A percentile compares a stretch with the other conserved stretches of the same genome.
These are phyloP conservation scores for Bipolaris sorokiniana DNA, from an alignment of 2,329 filamentous ascomycete species.

Conservation along the genomic window DNA sequence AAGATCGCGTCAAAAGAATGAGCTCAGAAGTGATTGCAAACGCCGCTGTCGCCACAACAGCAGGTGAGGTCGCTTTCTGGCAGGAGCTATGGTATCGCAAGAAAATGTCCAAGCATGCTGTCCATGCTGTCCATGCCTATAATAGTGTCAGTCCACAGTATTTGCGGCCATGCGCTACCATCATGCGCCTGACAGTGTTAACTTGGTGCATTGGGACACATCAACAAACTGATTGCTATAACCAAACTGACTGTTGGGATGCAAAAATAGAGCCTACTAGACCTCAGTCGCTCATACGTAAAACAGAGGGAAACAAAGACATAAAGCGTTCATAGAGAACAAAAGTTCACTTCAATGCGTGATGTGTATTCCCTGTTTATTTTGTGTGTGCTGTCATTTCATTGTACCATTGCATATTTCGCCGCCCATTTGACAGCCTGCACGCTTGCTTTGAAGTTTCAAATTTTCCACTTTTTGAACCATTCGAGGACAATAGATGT, in stretches of 20 bases:
- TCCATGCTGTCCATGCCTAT: not conserved
- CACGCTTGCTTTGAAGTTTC: not conserved
- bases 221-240: not conserved
- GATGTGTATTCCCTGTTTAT: not conserved
- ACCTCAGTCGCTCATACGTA: too few species aligned
- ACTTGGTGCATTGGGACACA: not conserved
- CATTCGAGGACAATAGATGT: constrained; percentile 43
- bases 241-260: not conserved
- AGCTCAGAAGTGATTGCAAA: too few species aligned
- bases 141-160: not conserved
- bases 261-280: not conserved
- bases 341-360: too few species aligned
- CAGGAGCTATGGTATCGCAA: too few species aligned
- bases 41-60: too few species aligned
- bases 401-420: not conserved
- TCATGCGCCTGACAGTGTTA: not conserved
- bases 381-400: not conserved
- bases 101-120: not conserved
- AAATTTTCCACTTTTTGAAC: constrained; percentile 39
- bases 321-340: too few species aligned
- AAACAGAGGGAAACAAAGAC: too few species aligned
- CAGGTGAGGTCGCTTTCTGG: not conserved
- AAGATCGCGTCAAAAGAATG: too few species aligned
- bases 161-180: too few species aligned
- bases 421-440: not conserved